Conservation (phyloP, 441 rosid genomes). For the Raphanus hybrid region DNA sequence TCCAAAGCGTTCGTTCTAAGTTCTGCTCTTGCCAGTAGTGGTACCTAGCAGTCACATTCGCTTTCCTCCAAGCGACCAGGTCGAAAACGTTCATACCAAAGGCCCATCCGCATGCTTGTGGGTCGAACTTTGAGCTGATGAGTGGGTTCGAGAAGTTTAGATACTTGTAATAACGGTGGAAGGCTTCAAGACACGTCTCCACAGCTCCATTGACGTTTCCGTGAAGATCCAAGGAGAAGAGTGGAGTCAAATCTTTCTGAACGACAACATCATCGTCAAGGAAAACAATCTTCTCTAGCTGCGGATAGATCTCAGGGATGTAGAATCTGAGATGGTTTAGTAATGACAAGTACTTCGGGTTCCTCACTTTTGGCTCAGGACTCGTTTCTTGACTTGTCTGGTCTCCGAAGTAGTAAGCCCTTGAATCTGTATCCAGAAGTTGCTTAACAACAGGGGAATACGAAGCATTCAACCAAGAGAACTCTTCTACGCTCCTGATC, state of each 20-base stretch:
- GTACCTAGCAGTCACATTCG: constrained; percentile 20
- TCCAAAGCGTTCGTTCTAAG: background rate
- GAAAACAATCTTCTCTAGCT: constrained; percentile 84
- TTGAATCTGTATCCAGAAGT: constrained; percentile 51
- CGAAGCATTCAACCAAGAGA: constrained; percentile 78
- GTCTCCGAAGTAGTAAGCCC: constrained; percentile 32
- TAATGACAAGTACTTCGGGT: constrained; percentile 69
- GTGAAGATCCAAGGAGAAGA: constrained; percentile 82
- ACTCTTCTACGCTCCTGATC: background rate
- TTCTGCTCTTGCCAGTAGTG: background rate
- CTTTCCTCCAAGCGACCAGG: constrained; percentile 53
- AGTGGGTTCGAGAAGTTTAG: constrained; percentile 83
- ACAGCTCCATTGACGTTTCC: constrained; percentile 54
- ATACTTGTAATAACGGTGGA: constrained; percentile 88
- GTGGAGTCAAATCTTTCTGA: constrained; percentile 83
- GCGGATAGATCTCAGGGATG: constrained; percentile 88
- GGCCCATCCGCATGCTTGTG: constrained; percentile 75
- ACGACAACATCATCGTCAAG: constrained; percentile 95
- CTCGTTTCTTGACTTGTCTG: constrained; percentile 7
- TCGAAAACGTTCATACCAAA: constrained; percentile 93
- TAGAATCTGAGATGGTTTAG: constrained; percentile 89
- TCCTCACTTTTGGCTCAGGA: constrained; percentile 33
- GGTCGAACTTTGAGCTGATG: constrained; percentile 89
- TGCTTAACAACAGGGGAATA: constrained; percentile 74
- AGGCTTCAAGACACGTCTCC: constrained; percentile 91